phyloP scores from a whole-genome alignment of 352 stramenopile species.

The Globisporangium paroecandrum region DNA sequence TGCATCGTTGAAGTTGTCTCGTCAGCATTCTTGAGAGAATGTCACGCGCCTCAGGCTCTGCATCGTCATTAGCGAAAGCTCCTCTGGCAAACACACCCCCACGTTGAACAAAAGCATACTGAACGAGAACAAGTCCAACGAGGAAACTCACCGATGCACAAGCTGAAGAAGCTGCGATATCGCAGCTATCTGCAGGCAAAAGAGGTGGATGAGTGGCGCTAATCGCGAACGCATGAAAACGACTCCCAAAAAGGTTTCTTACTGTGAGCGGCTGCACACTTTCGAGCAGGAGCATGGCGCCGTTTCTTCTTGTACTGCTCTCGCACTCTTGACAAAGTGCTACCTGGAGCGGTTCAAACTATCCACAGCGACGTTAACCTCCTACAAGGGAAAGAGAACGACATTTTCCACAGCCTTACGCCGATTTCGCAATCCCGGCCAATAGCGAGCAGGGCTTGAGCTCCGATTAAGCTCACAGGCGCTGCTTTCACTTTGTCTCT shows the following conservation, averaged over 20 bases:
- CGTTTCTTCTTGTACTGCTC: background rate
- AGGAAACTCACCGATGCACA: background rate
- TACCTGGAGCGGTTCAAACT: background rate
- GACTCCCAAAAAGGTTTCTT: background rate
- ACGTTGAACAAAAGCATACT: background rate
- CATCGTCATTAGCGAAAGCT: background rate
- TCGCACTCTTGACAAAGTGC: background rate
- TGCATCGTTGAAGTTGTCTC: slow-evolving; percentile 9
- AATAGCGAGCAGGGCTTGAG: background rate
- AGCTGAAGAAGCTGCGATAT: background rate
- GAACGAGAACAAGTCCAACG: background rate
- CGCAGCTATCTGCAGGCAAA: background rate
- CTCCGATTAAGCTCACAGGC: background rate
- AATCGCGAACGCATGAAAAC: background rate
- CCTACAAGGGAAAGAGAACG: background rate
- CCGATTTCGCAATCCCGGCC: background rate
- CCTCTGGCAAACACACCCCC: slow-evolving; percentile 2
- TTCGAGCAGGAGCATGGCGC: background rate
- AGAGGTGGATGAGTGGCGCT: background rate
- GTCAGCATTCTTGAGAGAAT: background rate
- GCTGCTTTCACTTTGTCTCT: background rate
- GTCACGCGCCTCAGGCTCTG: background rate
- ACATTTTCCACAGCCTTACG: background rate
- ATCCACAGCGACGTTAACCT: background rate
- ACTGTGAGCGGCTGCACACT: background rate